phyloP scores from a whole-genome alignment of 495 filamentous ascomycete species.

The Hypoxylon fragiforme region DNA sequence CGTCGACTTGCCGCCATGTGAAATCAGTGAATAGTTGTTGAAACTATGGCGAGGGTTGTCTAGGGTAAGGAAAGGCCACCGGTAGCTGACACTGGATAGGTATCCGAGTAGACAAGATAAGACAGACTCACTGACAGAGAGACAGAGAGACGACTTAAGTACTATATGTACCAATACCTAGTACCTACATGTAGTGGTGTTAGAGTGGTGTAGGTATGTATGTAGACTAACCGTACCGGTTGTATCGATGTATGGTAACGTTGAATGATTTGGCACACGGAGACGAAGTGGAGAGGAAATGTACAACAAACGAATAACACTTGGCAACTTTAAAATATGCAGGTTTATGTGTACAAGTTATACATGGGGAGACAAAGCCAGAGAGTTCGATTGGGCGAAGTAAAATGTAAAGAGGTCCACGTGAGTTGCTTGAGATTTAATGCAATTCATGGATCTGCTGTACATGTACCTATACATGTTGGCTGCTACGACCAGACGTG shows the following conservation, averaged over 20 bases:
- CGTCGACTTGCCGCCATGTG: conserved; percentile 33
- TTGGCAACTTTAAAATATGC: neutral
- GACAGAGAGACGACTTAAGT: too few relatives aligned
- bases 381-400: neutral
- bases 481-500: too few relatives aligned
- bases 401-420: neutral
- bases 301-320: neutral
- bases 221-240: too few relatives aligned
- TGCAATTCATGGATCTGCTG: neutral
- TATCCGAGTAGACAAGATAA: too few relatives aligned
- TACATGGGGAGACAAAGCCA: too few relatives aligned
- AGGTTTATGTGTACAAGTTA: neutral
- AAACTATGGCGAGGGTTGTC: neutral
- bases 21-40: neutral
- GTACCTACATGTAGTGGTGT: too few relatives aligned
- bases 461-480: neutral
- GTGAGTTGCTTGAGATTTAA: neutral
- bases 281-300: neutral
- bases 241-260: too few relatives aligned
- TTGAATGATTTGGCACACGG: neutral
- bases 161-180: too few relatives aligned
- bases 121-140: too few relatives aligned
- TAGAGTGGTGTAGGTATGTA: too few relatives aligned
- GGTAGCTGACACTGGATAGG: too few relatives aligned
- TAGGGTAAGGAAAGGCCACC: neutral